Conservation (phyloP, 306 rosid species). For the Medicago ruthenica region DNA sequence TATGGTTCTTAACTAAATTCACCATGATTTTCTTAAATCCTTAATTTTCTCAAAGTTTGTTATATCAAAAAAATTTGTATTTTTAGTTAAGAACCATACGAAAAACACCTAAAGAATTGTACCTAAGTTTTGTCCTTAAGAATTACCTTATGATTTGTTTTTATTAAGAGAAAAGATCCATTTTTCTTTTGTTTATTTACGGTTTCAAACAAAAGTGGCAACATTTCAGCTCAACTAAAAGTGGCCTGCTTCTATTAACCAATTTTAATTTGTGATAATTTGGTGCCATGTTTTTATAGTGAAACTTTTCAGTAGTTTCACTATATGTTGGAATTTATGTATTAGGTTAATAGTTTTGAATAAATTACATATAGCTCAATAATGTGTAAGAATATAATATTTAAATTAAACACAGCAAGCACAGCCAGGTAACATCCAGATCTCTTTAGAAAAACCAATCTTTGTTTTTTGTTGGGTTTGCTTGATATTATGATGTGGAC, state of each 20-base stretch:
- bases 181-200: not conserved
- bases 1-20: too few relatives aligned
- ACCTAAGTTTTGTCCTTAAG: too few relatives aligned
- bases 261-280: not conserved
- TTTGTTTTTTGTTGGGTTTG: not conserved
- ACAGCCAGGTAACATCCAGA: conserved; percentile 36
- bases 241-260: not conserved
- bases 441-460: not conserved
- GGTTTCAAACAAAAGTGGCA: conserved; percentile 17
- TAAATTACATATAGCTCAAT: not conserved
- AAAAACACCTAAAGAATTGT: too few relatives aligned
- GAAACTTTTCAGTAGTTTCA: not conserved
- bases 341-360: not conserved
- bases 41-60: too few relatives aligned
- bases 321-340: not conserved
- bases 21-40: too few relatives aligned
- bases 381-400: conserved; percentile 6
- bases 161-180: conserved; percentile 2
- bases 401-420: not conserved
- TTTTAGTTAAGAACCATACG: too few relatives aligned
- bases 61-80: too few relatives aligned
- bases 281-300: not conserved
- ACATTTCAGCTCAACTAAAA: conserved; percentile 39
- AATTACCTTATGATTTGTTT: conserved; percentile 10
- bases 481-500: conserved; percentile 4